Evolutionary conservation across 2,329 filamentous ascomycete species (phyloP), one percentile per base, ranked within the genome.

Genomic region (Cadophora gregata): DNA sequence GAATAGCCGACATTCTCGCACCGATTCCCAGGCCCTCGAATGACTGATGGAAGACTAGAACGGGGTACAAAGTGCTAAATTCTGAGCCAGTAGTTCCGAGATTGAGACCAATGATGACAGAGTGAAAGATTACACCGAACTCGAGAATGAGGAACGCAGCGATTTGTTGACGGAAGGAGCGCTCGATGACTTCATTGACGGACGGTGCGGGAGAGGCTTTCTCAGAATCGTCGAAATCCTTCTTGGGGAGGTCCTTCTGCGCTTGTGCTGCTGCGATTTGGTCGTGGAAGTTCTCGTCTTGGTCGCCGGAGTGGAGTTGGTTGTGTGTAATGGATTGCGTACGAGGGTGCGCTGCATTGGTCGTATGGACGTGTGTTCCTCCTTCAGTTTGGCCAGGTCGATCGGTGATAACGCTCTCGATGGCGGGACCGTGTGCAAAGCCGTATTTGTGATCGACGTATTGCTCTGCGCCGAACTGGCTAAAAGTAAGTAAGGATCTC

Each of bases 1-100:
- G 84, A 24, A 88, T 86, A 25, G 83, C 81, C 4, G 84, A 85
- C 75, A 89, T 83, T 59, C 87, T 81, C 0, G 86, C 85, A 16
- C 87, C 87, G 45, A 89, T 85, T 76, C 86, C 87, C 0, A 89
- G 81, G 60, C 87, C 86, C 71, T 89, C 87, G 66, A 89, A 89
- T 12, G 84, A 82, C 73, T 89, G 87, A 71, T 89, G 87, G 78
- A 89, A 89, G 64, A 88, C 82, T 0, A 90, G 80, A 47, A 88
- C 86, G 2, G 84, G 82, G 74, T 88, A 87, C 1, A 89, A 79
- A 0, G 85, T 84, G 36, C 79, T 76, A 77, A 89, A 89, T 56
- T 88, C 86, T 0, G 81, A 76, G 27, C 85, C 83, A 0, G 83
- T 81, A n/a, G 87, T 85, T 9, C 85, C 87, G 10, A 89, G 79